Percentiles rank a stretch among this genome's conserved stretches.
These are phyloP conservation scores for Dactylorhiza incarnata DNA, from an alignment of 106 monocot species.

Conservation along the genomic window DNA sequence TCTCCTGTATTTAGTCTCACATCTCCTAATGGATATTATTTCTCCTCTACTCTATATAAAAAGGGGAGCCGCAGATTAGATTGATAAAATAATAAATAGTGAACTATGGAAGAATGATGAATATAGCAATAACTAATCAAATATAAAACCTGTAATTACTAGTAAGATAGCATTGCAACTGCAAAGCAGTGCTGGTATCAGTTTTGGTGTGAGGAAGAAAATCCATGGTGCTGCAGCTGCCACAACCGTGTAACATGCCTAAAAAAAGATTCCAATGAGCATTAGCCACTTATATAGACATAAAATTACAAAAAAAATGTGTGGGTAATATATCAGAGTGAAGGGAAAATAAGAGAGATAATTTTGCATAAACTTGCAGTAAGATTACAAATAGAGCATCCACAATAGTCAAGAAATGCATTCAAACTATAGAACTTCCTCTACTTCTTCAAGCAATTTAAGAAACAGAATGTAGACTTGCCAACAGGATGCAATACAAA, in stretches of 20 bases:
- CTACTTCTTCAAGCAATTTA: not conserved
- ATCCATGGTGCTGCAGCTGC: constrained; percentile 93
- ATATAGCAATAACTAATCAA: not conserved
- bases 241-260: constrained; percentile 75
- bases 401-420: not conserved
- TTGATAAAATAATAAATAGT: too few relatives aligned
- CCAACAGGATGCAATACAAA: constrained; percentile 81
- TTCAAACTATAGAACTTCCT: not conserved
- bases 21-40: too few relatives aligned
- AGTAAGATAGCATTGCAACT: constrained; percentile 80
- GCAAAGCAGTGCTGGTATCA: constrained; percentile 68
- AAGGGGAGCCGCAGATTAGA: too few relatives aligned
- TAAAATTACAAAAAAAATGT: not conserved
- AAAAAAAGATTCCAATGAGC: constrained; percentile 18
- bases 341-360: not conserved
- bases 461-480: constrained; percentile 35
- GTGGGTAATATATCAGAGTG: not conserved
- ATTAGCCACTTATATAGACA: not conserved
- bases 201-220: constrained; percentile 45
- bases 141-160: constrained; percentile 66
- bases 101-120: not conserved
- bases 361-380: not conserved
- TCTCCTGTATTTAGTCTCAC: too few relatives aligned
- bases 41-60: too few relatives aligned
- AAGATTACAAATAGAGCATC: not conserved